Evolutionary conservation across 495 filamentous ascomycete species (phyloP).

Genomic region (Aspergillus sclerotiicarbonarius): DNA sequence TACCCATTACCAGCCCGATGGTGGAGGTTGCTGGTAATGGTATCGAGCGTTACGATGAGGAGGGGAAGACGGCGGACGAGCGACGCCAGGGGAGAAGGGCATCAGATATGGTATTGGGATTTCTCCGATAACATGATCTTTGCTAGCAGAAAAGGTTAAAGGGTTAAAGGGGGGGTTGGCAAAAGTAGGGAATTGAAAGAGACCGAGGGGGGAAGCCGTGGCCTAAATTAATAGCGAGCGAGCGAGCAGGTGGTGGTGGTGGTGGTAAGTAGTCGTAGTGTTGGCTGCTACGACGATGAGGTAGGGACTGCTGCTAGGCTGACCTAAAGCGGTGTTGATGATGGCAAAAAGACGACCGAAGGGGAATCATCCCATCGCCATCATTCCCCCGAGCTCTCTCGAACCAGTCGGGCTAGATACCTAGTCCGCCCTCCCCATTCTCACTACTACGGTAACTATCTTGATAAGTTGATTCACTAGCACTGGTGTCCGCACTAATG

Average conservation of each 20-base stretch:
- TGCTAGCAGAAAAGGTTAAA: not conserved
- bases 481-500: no score
- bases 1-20: not conserved
- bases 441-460: no score
- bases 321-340: conserved; percentile 6
- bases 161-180: conserved; percentile 12
- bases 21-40: not conserved
- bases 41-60: conserved; percentile 1
- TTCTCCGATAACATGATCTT: conserved; percentile 12
- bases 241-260: conserved; percentile 10
- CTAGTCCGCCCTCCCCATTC: no score
- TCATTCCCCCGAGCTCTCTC: no score
- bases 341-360: conserved; percentile 5
- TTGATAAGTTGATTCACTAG: no score
- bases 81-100: not conserved
- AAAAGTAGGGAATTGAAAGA: conserved; percentile 18
- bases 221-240: conserved; percentile 4
- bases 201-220: conserved; percentile 16
- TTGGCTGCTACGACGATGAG: not conserved
- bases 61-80: no score
- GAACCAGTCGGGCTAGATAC: no score
- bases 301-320: not conserved
- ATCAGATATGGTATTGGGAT: conserved; percentile 3
- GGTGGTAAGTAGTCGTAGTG: not conserved
- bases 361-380: conserved; percentile 1